These are phyloP conservation scores for Meyerozyma sp. DNA, from an alignment of 1,139 yeast species.

Conservation along the genomic window DNA sequence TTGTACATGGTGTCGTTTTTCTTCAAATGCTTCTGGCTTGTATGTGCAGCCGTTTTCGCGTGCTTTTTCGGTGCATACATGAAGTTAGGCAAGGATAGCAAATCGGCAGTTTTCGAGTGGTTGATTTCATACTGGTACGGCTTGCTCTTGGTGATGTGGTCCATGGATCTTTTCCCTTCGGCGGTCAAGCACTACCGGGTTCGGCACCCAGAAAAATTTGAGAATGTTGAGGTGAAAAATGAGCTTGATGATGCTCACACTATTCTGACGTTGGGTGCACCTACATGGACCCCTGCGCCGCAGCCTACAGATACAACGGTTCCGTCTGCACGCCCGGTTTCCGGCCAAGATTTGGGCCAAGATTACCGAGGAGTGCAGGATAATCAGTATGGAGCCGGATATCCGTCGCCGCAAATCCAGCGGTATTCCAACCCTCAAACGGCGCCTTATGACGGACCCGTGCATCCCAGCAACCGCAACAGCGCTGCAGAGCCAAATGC, in stretches of 20 bases:
- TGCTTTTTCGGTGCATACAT: constrained; percentile 56
- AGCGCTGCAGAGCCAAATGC: background rate
- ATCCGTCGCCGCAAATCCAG: constrained; percentile 1
- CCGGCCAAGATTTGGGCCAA: background rate
- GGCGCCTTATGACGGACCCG: background rate
- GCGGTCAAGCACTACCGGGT: constrained; percentile 24
- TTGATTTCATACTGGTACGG: constrained; percentile 79
- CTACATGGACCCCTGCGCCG: background rate
- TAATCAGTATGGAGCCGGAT: background rate
- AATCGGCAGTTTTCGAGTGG: constrained; percentile 77
- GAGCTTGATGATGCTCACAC: background rate
- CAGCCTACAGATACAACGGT: background rate
- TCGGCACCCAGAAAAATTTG: constrained; percentile 12
- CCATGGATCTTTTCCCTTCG: constrained; percentile 68
- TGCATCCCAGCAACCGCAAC: background rate
- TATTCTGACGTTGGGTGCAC: background rate
- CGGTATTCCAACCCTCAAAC: background rate
- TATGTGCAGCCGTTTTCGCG: constrained; percentile 66
- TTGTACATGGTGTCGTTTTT: constrained; percentile 47
- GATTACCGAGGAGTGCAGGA: background rate
- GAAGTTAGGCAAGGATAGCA: constrained; percentile 29
- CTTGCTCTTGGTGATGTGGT: constrained; percentile 55
- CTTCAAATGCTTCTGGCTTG: constrained; percentile 60
- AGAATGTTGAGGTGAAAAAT: background rate
- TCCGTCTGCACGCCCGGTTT: background rate